Base-by-base conservation (phyloP, 805 yeast species). In the Kurtzmaniella cleridarum region DNA sequence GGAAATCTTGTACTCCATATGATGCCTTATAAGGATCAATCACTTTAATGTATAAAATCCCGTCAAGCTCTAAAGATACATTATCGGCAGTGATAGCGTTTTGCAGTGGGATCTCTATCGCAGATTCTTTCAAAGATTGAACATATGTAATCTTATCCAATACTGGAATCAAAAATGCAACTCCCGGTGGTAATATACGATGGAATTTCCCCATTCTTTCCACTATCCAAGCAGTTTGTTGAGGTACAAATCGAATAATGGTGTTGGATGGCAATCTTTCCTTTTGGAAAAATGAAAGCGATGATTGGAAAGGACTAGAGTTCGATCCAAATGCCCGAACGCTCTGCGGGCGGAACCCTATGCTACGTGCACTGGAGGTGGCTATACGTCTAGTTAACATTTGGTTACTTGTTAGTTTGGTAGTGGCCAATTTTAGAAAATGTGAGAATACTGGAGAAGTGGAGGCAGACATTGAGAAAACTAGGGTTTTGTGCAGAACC, bases 171-270 rank as follows among this genome's bases (percentile, higher is more conserved):
- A 86, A 62, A 23, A 86, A 57, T 1, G 93, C 88, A 28, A 85
- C 64, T 11, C 95, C 95, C 0, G 95, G 95, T 30, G 78, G 73
- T 43, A 87, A 69, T 29, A 66, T 62, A 12, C 72, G 62, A 56
- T 79, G 73, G 66, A 84, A 86, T 55, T 82, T 83, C 26, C 95
- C 95, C 95, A 86, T 86, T 45, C 95, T 69, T 60, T 86, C 95
- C 14, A 86, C 95, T 14, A 86, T 78, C 89, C 93, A 86, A 2
- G 95, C 95, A 15, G 86, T 81, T 60, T 86, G 95, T 57, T 87
- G 95, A 2, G 95, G 95, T 12, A 86, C 95, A 57, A 86, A 86
- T 49, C 85, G 69, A 30, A 84, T 60, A 3, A 84, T 59, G 2
- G 93, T 84, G 59, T 84, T 84, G 13, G 87, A 65, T n/a, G 95